Base-by-base conservation (phyloP, 441 rosid genomes). In the Flueggea neowawraea region DNA sequence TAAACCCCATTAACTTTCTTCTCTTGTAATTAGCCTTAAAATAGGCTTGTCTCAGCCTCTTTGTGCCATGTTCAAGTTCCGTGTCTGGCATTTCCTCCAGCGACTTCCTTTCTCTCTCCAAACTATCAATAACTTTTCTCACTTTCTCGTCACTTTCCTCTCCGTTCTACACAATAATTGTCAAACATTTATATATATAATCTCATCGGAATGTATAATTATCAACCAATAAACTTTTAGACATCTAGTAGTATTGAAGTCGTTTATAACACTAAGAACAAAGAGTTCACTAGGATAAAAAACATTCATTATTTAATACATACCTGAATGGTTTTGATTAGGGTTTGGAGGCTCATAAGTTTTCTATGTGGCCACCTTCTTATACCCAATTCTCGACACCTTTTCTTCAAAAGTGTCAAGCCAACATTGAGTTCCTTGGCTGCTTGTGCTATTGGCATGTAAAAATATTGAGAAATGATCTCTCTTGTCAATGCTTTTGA, bases 11-110 rank as follows among this genome's bases (percentile, higher is more conserved):
- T 32, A 66, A 66, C 84, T 77, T 91, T 71, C 87, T 81, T 73
- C 75, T 89, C 80, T 91, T 91, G 82, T 89, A 88, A 58, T 84
- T 91, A 11, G 88, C 87, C 75, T 91, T 91, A 62, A 91, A 91
- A 66, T 89, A 89, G 0, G 96, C 95, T 69, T 91, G 96, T 61
- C 97, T 76, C 0, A 91, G 73, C 79, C 85, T 81, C 64, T 81
- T 91, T 0, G 96, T 91, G 41, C 72, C 76, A 52, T 71, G 76
- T 50, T 81, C 84, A 14, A 91, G 76, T 52, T 89, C 69, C 71
- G 80, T 52, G 45, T 91, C 96, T 0, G 96, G 97, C 41, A 47
- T 50, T 62, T 82, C 86, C 62, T 89, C 96, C 5, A 91, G 59
- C 64, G 62, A 36, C 75, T 48, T 83, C 79, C 66, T 85, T 76